Conservation (phyloP, 441 rosid species). For the Mallotus japonicus region DNA sequence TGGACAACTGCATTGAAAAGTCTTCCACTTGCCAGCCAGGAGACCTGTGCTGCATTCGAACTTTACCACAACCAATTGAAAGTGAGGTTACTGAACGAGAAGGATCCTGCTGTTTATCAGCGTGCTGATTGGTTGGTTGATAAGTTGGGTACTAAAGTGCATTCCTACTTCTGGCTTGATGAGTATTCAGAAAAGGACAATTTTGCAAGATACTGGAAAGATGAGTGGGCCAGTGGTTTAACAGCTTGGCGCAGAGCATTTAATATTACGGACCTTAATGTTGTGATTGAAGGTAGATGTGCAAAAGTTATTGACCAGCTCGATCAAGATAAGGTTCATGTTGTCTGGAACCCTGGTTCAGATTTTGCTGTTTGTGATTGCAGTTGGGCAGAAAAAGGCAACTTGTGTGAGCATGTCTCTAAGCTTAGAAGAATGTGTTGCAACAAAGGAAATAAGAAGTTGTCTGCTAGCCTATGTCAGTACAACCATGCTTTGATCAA, state of each 20-base stretch:
- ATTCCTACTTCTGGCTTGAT: constrained; percentile 95
- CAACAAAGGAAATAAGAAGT: constrained; percentile 36
- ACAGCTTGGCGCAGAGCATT: constrained; percentile 78
- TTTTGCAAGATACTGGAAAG: constrained; percentile 76
- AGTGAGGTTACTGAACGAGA: constrained; percentile 70
- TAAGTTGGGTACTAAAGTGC: constrained; percentile 83
- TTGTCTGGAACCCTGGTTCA: constrained; percentile 78
- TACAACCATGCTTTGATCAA: constrained; percentile 61
- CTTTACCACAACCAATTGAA: constrained; percentile 82
- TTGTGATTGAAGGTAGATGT: constrained; percentile 45
- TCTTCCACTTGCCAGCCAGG: constrained; percentile 81
- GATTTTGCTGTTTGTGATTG: constrained; percentile 73
- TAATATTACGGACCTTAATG: constrained; percentile 65
- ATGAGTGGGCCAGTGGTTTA: constrained; percentile 84
- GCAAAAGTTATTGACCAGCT: constrained; percentile 60
- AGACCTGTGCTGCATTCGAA: constrained; percentile 86
- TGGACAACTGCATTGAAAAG: constrained; percentile 57
- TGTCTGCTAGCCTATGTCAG: constrained; percentile 56
- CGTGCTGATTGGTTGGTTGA: constrained; percentile 92
- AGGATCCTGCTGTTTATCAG: constrained; percentile 54
- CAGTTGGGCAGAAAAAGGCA: constrained; percentile 74
- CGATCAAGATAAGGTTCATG: constrained; percentile 45
- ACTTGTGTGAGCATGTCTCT: constrained; percentile 71
- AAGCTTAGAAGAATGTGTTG: constrained; percentile 48
- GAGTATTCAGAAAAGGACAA: constrained; percentile 73